Evolutionary conservation across 2,329 filamentous ascomycete genomes (phyloP).

Genomic region (Clarireedia paspali): DNA sequence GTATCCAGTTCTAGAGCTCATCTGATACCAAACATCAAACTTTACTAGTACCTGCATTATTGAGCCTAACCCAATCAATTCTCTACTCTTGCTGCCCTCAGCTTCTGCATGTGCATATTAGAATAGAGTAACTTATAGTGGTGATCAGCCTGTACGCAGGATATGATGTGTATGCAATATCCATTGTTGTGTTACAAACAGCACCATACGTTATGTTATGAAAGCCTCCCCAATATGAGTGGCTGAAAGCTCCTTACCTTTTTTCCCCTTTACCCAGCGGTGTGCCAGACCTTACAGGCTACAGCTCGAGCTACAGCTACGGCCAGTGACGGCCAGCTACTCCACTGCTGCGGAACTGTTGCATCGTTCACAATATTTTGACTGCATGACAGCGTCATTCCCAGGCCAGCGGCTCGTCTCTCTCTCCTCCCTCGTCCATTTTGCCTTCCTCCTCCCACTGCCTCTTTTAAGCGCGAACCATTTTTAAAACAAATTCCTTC

Average conservation of each 20-base stretch:
- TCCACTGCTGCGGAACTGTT: background rate
- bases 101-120: background rate
- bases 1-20: background rate
- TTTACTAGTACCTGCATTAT: conserved; percentile 4
- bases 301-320: no score
- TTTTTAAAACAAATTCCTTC: background rate
- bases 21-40: background rate
- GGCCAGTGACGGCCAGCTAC: no score
- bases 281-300: background rate
- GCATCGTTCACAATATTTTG: conserved; percentile 1
- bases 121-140: background rate
- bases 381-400: conserved; percentile 5
- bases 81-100: background rate
- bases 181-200: background rate
- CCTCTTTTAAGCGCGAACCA: conserved; percentile 3
- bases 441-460: no score
- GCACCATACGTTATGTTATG: conserved; percentile 1
- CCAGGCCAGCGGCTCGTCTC: conserved; percentile 5
- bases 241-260: background rate
- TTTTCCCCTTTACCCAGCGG: background rate
- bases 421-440: no score
- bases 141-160: no score
- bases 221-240: background rate
- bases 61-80: background rate
- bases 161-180: background rate